phyloP scores from a whole-genome alignment of 257 asterid species.

The Nicotiana sylvestris region DNA sequence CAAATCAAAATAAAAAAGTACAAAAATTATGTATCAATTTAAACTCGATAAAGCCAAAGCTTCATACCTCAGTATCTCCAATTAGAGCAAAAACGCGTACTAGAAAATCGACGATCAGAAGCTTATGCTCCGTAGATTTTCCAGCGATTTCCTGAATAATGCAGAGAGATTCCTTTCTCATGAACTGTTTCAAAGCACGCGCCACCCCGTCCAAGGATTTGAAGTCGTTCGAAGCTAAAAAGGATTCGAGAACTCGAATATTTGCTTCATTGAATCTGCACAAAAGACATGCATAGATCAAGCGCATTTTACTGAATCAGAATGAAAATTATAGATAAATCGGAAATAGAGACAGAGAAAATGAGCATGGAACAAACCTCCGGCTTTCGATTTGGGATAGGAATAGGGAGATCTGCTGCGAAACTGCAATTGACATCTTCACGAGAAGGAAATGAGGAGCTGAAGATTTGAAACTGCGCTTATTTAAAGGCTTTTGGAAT shows the following conservation, averaged over 20 bases:
- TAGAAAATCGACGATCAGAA: constrained; percentile 56
- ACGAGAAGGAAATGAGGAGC: constrained; percentile 4
- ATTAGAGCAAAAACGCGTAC: constrained; percentile 58
- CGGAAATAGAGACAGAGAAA: background rate
- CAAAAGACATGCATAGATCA: background rate
- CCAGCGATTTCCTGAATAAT: constrained; percentile 48
- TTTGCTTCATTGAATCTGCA: constrained; percentile 60
- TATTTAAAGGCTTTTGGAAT: constrained; percentile 3
- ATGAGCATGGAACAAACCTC: constrained; percentile 30
- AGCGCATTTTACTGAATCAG: background rate
- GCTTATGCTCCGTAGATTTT: constrained; percentile 55
- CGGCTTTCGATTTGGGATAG: constrained; percentile 50
- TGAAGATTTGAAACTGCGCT: constrained; percentile 18
- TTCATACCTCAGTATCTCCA: constrained; percentile 71
- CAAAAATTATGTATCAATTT: background rate
- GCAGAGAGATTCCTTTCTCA: constrained; percentile 56
- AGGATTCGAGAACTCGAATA: constrained; percentile 52
- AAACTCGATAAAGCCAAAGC: background rate
- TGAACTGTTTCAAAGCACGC: constrained; percentile 44
- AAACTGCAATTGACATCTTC: constrained; percentile 32
- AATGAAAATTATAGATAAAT: background rate
- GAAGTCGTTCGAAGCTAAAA: constrained; percentile 48
- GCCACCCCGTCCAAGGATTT: constrained; percentile 38
- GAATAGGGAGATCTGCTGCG: constrained; percentile 56
- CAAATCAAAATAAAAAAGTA: background rate